Evolutionary conservation across 768 basidiomycete genomes (phyloP).

Genomic region (Boletus coccyginus): DNA sequence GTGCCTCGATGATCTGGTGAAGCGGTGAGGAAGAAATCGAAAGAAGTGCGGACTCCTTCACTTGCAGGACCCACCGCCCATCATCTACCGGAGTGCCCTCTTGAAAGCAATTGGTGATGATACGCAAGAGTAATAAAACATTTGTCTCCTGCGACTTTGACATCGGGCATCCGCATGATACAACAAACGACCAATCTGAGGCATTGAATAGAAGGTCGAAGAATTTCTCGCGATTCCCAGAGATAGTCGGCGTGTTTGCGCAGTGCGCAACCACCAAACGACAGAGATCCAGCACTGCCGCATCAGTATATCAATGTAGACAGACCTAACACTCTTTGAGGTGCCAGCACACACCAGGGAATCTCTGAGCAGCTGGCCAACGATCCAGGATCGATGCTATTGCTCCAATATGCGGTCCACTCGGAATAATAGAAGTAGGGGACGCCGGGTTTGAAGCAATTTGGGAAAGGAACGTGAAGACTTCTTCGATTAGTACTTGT

Average conservation of each 20-base stretch:
- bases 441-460: conserved; percentile 39
- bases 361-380: conserved; percentile 72
- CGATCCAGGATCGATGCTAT: conserved; percentile 64
- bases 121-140: conserved; percentile 72
- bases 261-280: conserved; percentile 71
- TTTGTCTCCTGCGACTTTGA: conserved; percentile 83
- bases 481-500: conserved; percentile 52
- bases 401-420: conserved; percentile 54
- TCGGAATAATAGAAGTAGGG: conserved; percentile 33
- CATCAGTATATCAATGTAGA: neutral
- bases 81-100: conserved; percentile 45
- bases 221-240: conserved; percentile 48
- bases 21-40: conserved; percentile 3
- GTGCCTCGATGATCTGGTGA: conserved; percentile 52
- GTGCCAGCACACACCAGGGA: conserved; percentile 52
- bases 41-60: conserved; percentile 21
- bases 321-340: neutral
- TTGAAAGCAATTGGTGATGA: conserved; percentile 76
- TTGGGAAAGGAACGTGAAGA: conserved; percentile 56
- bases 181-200: conserved; percentile 53
- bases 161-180: conserved; percentile 52
- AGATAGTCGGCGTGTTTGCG: conserved; percentile 46
- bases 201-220: conserved; percentile 63
- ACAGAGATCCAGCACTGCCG: conserved; percentile 80
- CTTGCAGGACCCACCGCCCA: conserved; percentile 52